Percentiles rank a stretch among this genome's conserved stretches.
Conservation (phyloP, 2,329 filamentous ascomycete species). For the Aschersonia sp. region DNA sequence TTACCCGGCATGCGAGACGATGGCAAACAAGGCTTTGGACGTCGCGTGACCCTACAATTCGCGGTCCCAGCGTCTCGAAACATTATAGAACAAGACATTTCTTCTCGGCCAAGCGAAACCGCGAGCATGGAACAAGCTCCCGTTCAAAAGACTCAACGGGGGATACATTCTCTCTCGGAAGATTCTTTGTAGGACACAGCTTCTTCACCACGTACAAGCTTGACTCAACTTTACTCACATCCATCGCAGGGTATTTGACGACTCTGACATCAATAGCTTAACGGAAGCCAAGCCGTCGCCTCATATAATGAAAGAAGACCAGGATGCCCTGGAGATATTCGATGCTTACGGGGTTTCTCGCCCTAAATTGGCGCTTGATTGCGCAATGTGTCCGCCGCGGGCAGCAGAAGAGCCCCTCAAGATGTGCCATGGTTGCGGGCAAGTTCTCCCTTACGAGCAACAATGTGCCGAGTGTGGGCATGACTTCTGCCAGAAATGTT, state of each 20-base stretch:
- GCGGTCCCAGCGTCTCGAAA: conserved; percentile 13
- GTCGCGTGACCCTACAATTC: conserved; percentile 10
- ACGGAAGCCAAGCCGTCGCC: conserved; percentile 7
- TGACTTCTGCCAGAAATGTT: conserved; percentile 32
- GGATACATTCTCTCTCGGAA: background rate
- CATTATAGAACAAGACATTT: background rate
- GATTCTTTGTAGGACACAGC: background rate
- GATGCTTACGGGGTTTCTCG: conserved; percentile 28
- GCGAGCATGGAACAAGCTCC: conserved; percentile 3
- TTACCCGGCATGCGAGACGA: conserved; percentile 10
- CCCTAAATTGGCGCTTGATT: conserved; percentile 29
- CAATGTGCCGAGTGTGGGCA: conserved; percentile 36
- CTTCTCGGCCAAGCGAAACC: conserved; percentile 2
- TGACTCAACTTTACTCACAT: background rate
- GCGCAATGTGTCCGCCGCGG: conserved; percentile 10
- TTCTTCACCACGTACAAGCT: background rate
- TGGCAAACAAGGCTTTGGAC: conserved; percentile 14
- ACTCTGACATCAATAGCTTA: background rate
- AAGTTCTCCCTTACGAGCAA: conserved; percentile 19
- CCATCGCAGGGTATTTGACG: background rate
- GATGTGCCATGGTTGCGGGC: conserved; percentile 36
- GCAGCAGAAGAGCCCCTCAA: conserved; percentile 14
- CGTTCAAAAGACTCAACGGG: background rate
- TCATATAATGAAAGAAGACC: conserved; percentile 19
- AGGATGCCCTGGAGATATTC: conserved; percentile 32